phyloP scores from a whole-genome alignment of 2,329 filamentous ascomycete species.

The Bimuria novae-zelandiae region DNA sequence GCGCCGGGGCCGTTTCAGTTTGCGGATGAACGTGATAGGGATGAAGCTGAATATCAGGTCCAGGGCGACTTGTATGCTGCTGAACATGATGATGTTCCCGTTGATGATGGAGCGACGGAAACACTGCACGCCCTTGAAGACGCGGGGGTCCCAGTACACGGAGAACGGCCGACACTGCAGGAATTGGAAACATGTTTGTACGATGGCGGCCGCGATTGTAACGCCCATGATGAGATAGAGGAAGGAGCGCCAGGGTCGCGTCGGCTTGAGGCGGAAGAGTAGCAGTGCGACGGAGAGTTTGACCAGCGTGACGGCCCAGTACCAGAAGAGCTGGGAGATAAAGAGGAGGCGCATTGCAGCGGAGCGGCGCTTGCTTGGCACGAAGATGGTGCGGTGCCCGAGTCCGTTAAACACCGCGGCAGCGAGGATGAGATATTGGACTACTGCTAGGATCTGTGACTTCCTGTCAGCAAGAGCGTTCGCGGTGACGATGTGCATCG shows the following conservation, averaged over 20 bases:
- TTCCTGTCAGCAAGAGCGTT: not conserved
- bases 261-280: constrained; percentile 28
- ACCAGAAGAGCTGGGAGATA: constrained; percentile 32
- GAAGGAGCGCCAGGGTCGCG: constrained; percentile 25
- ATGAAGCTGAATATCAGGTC: constrained; percentile 28
- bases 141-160: constrained; percentile 31
- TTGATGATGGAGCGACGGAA: constrained; percentile 22
- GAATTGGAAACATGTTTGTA: constrained; percentile 30
- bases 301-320: constrained; percentile 31
- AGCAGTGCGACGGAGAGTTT: constrained; percentile 31
- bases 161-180: constrained; percentile 32
- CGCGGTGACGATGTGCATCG: too few relatives aligned
- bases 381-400: constrained; percentile 27
- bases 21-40: constrained; percentile 29
- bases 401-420: constrained; percentile 26
- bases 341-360: constrained; percentile 28
- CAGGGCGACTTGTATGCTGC: constrained; percentile 20
- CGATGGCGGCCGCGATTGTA: constrained; percentile 19
- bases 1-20: constrained; percentile 22
- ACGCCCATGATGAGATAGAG: constrained; percentile 23
- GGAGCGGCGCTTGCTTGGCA: constrained; percentile 18
- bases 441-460: constrained; percentile 24
- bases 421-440: constrained; percentile 24
- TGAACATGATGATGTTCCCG: constrained; percentile 29
- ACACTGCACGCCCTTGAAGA: constrained; percentile 20